These are phyloP conservation scores for Digitaria exilis DNA, from an alignment of 202 grass and related monocot species.

Conservation along the genomic window DNA sequence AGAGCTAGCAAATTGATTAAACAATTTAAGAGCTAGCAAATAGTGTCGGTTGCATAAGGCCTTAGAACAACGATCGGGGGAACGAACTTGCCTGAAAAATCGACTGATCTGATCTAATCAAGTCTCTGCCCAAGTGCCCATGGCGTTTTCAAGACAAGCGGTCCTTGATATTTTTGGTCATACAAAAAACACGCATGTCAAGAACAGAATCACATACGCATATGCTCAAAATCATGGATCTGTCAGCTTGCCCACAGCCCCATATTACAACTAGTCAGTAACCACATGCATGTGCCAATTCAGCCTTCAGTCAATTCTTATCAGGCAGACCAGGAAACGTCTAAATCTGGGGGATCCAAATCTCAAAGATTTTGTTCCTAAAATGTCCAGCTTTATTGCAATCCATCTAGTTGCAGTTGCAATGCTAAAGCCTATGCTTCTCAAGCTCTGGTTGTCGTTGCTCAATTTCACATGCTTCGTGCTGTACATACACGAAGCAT, in stretches of 20 bases:
- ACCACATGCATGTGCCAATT: not conserved
- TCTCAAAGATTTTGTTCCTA: not conserved
- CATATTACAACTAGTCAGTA: not conserved
- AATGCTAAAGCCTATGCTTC: slow-evolving; percentile 8
- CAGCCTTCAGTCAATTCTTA: not conserved
- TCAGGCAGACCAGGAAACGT: not conserved
- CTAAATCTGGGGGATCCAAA: not conserved
- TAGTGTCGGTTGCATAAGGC: too few species aligned
- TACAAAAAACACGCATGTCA: not conserved
- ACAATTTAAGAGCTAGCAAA: too few species aligned
- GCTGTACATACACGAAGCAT: slow-evolving; percentile 24
- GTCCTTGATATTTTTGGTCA: not conserved
- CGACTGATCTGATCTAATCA: too few species aligned
- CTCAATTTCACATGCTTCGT: slow-evolving; percentile 33
- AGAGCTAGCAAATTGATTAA: too few species aligned
- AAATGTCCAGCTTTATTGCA: slow-evolving; percentile 21
- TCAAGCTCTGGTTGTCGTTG: not conserved
- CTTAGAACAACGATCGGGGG: too few species aligned
- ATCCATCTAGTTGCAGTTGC: not conserved
- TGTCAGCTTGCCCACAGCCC: not conserved
- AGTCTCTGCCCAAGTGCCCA: too few species aligned
- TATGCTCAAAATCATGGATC: not conserved
- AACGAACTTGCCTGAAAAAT: too few species aligned
- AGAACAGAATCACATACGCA: not conserved
- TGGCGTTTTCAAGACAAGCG: not conserved